These are phyloP conservation scores for Hysterium pulicare DNA, from an alignment of 2,329 filamentous ascomycete species.

Conservation along the genomic window DNA sequence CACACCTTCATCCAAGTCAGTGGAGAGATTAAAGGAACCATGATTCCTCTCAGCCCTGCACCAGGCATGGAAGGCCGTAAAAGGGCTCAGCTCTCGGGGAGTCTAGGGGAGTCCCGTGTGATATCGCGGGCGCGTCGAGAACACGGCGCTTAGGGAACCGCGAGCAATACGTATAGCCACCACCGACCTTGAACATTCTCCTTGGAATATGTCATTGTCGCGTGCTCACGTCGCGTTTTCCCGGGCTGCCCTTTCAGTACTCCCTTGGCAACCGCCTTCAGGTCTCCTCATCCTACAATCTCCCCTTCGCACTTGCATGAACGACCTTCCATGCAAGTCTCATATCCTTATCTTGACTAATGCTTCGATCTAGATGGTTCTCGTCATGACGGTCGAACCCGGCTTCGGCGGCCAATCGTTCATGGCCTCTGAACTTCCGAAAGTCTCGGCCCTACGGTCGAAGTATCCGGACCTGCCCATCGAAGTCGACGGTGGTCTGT, in stretches of 20 bases:
- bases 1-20: neutral
- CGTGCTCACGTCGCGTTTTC: slow-evolving; percentile 1
- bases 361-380: slow-evolving; percentile 72
- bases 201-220: slow-evolving; percentile 2
- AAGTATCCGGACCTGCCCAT: slow-evolving; percentile 92
- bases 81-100: too few relatives aligned
- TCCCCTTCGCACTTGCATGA: too few relatives aligned
- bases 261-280: neutral
- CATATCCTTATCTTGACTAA: neutral
- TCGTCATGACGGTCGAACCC: slow-evolving; percentile 97
- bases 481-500: slow-evolving; percentile 92
- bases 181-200: neutral
- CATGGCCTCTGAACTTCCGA: slow-evolving; percentile 93
- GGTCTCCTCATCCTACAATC: too few relatives aligned
- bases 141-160: slow-evolving; percentile 3
- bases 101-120: too few relatives aligned
- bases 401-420: slow-evolving; percentile 98
- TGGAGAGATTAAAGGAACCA: neutral
- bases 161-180: neutral
- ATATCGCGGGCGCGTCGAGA: slow-evolving; percentile 2
- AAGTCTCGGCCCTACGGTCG: slow-evolving; percentile 78
- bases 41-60: neutral
- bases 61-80: neutral
- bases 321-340: neutral
- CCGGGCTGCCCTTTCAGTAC: neutral